A percentile compares a stretch with the other conserved stretches of the same genome.
These are phyloP conservation scores for Picea engelmannii DNA, from an alignment of 83 land plant species.

Conservation along the genomic window DNA sequence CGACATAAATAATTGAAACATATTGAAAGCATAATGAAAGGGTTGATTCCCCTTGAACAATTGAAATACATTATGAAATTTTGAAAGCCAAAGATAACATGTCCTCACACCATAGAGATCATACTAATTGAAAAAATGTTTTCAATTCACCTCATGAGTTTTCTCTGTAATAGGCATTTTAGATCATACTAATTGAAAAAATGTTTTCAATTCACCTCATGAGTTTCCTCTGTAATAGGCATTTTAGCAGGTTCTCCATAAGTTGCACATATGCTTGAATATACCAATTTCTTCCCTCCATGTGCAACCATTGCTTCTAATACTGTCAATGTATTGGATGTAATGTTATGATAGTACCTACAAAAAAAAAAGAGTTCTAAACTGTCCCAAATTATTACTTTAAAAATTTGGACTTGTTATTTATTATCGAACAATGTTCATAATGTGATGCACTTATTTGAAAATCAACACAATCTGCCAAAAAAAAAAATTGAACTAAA, in stretches of 20 bases:
- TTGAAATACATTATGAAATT: not conserved
- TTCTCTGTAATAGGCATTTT: conserved; percentile 76
- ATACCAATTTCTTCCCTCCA: conserved; percentile 71
- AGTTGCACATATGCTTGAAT: conserved; percentile 92
- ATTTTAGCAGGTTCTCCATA: conserved; percentile 86
- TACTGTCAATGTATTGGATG: conserved; percentile 72
- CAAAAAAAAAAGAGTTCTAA: not conserved
- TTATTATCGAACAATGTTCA: not conserved
- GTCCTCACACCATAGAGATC: not conserved
- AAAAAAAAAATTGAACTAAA: conserved; percentile 15
- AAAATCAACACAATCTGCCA: conserved; percentile 7
- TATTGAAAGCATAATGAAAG: not conserved
- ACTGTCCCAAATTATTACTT: conserved; percentile 11
- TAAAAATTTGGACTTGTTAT: not conserved
- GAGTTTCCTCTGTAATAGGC: conserved; percentile 89
- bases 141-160: conserved; percentile 67
- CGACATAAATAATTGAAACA: not conserved
- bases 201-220: conserved; percentile 46
- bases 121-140: not conserved
- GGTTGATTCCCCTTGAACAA: not conserved
- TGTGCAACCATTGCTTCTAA: conserved; percentile 79
- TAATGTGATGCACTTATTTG: not conserved
- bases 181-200: not conserved
- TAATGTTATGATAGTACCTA: conserved; percentile 90
- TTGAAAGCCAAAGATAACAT: not conserved